phyloP scores from a whole-genome alignment of 106 monocot genomes.

The Platanthera guangdongensis region DNA sequence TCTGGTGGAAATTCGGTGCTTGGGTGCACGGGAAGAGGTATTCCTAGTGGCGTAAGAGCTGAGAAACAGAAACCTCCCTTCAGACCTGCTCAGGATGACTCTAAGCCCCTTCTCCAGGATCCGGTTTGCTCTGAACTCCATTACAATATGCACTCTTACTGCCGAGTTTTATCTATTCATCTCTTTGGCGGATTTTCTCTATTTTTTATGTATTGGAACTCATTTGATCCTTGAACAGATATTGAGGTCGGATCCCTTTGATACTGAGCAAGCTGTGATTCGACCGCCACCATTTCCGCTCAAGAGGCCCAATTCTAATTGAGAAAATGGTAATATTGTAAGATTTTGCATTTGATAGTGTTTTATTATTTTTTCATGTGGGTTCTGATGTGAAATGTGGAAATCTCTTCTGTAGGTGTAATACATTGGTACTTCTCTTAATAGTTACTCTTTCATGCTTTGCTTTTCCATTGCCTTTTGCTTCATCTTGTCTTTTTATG shows the following conservation, averaged over 20 bases:
- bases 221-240: slow-evolving; percentile 36
- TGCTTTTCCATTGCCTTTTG: too few relatives aligned
- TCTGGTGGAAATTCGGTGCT: not conserved
- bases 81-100: slow-evolving; percentile 63
- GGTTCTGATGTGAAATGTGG: not conserved
- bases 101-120: slow-evolving; percentile 80
- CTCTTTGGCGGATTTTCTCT: not conserved
- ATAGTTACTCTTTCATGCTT: too few relatives aligned
- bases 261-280: slow-evolving; percentile 84
- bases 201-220: not conserved
- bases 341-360: not conserved
- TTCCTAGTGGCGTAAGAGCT: not conserved
- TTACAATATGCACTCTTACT: not conserved
- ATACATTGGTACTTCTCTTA: too few relatives aligned
- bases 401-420: not conserved
- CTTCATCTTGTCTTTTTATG: too few relatives aligned
- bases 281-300: slow-evolving; percentile 53
- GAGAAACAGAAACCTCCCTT: slow-evolving; percentile 50
- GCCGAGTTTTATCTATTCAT: not conserved
- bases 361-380: not conserved
- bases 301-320: not conserved
- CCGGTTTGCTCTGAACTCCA: slow-evolving; percentile 31
- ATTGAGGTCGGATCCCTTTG: slow-evolving; percentile 64
- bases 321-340: not conserved
- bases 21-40: not conserved